Base-by-base conservation (phyloP, 1,284 basidiomycete species). In the Naganishia sp. region DNA sequence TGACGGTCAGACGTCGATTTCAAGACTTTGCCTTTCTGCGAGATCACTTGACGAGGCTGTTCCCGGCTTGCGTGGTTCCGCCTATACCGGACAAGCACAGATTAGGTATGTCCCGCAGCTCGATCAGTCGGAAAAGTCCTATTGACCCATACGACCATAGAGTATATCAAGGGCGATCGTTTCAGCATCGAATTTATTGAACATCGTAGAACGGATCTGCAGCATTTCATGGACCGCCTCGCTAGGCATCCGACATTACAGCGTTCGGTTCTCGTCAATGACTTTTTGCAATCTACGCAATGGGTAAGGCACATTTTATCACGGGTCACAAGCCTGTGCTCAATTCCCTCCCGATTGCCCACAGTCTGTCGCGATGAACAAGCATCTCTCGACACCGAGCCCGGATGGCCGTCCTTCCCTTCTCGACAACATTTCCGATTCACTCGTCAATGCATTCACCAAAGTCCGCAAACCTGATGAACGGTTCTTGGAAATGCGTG, bases 101-200 rank as follows among this genome's bases (percentile, higher is more conserved):
- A 64, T 81, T 97, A 75, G 93, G 92, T 96, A 71, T 68, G 88
- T 61, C 25, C n/a, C 5, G 9, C 9, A 23, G 23, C n/a, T 16
- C 15, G 3, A 13, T 3, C 31, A 15, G 28, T 4, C 50, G 50
- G 36, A 39, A 39, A 39, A 39, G 36, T 39, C 36, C 13, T 39
- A 10, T 13, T 39, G 36, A 39, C 13, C 36, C 13, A 39, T 39
- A 39, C 36, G 13, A 9, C 36, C 36, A 16, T 55, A 94, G 94
- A 96, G 79, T 99, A 99, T 77, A 86, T 99, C 68, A 97, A 94
- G 36, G 94, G 95, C 21, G 95, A 99, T 78, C 85, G 96, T 66
- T 99, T 99, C 81, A 93, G 92, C 71, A 86, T 89, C 6, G 96
- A 98, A 74, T 99, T 99, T 73, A 90, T 99, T 83, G 94, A 98